Conservation (phyloP, 139 green algal genomes). For the Cymbomonas tetramitiformis region DNA sequence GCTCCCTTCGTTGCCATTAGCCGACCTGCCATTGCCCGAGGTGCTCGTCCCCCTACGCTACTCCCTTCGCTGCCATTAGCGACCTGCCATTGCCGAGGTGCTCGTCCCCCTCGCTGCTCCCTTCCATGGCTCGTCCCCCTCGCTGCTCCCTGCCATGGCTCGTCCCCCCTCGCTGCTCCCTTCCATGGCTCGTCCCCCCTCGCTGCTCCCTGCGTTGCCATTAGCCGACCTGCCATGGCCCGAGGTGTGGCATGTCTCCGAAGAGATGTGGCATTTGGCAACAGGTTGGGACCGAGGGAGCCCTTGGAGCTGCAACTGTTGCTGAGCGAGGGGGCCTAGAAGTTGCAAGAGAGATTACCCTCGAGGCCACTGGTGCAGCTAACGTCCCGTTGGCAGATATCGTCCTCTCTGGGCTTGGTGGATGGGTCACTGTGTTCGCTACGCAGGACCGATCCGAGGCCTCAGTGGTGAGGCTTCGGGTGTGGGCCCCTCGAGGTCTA, state of each 20-base stretch:
- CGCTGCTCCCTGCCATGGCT: too few relatives aligned
- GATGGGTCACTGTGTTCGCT: conserved; percentile 21
- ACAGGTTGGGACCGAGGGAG: neutral
- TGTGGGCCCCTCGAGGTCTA: conserved; percentile 44
- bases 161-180: too few relatives aligned
- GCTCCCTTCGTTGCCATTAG: neutral
- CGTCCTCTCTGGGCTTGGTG: conserved; percentile 51
- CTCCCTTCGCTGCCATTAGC: neutral
- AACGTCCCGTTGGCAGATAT: conserved; percentile 38
- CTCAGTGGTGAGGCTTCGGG: neutral
- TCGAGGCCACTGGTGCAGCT: neutral
- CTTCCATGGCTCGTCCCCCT: too few relatives aligned
- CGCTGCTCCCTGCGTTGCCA: neutral
- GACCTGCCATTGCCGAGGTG: neutral
- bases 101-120: too few relatives aligned
- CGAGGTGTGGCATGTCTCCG: neutral
- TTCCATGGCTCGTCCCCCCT: too few relatives aligned
- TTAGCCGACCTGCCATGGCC: neutral
- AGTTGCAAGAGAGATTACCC: too few relatives aligned
- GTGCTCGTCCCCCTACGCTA: neutral
- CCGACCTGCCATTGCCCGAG: neutral
- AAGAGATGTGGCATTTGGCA: neutral
- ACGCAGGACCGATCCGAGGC: too few relatives aligned
- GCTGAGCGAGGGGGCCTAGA: too few relatives aligned
- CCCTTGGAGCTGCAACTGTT: too few relatives aligned